Base-by-base conservation (phyloP, 1,284 basidiomycete species). In the Ganoderma meredithae region DNA sequence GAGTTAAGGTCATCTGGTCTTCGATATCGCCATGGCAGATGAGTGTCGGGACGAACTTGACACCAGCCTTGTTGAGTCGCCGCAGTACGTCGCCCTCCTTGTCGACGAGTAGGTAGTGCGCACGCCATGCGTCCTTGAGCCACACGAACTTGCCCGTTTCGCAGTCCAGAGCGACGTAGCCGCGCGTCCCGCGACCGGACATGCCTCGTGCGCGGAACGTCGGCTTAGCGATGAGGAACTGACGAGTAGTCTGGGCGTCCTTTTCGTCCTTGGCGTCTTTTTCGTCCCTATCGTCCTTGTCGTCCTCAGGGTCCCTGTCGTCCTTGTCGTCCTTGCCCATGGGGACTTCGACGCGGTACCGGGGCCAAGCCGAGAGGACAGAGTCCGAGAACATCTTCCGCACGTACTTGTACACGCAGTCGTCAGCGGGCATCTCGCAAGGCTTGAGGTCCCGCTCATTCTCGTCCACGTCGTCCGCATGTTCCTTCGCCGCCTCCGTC, bases 81-180 rank as follows among this genome's bases (percentile, higher is more conserved):
- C 13, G 40, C 17, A 62, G 43, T 12, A 63, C 31, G 55, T 22
- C 43, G 33, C 65, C 60, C 22, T 62, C 53, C 49, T 52, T 19
- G 25, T 53, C 36, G 13, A 65, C 22, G 4, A 39, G 22, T 1
- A 27, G 27, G 49, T 55, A 43, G 5, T 39, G 3, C 2, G 49
- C 49, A 13, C 64, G 47, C 66, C 66, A 68, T 6, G 58, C 40
- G 19, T 68, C 66, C 59, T 68, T 68, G 6, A 68, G 31, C 39
- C 55, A 62, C 5, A 61, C 62, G 53, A 68, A 61, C 3, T 25
- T 33, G 7, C 22, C 41, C 0, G 31, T 52, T 2, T 27, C 4
- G 13, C 13, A 8, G 22, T 44, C 53, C 19, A 63, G 25, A 1
- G 56, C 65, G 25, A 68, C 47, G 31, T 60, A 68, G 3, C 62